These are phyloP conservation scores for Nyssa sinensis DNA, from an alignment of 148 eudicot genomes.

Conservation along the genomic window DNA sequence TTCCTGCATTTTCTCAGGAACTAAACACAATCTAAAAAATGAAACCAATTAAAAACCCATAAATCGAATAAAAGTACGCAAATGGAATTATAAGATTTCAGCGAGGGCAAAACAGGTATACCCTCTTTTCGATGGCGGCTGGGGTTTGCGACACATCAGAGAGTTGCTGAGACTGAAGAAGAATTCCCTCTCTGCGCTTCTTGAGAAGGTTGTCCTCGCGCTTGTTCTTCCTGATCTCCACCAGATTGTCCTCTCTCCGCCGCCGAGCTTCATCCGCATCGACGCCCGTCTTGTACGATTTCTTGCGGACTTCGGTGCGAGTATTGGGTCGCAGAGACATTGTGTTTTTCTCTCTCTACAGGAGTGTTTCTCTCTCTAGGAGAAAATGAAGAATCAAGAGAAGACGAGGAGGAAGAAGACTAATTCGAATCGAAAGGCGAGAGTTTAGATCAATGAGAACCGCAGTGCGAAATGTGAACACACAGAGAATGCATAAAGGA, in stretches of 20 bases:
- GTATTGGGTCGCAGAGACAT: constrained; percentile 81
- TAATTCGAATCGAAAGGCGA: too few species aligned
- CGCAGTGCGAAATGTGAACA: too few species aligned
- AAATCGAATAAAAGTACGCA: constrained; percentile 23
- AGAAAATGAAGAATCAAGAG: not conserved
- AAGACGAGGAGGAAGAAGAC: too few species aligned
- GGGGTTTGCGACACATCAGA: constrained; percentile 52
- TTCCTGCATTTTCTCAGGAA: constrained; percentile 6
- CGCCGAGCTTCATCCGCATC: constrained; percentile 92
- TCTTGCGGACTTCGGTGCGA: constrained; percentile 72
- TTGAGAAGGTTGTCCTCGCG: constrained; percentile 77
- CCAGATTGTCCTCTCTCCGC: constrained; percentile 82
- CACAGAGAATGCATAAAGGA: too few species aligned
- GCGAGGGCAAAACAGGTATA: constrained; percentile 5
- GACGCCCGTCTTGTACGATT: constrained; percentile 79
- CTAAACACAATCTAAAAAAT: constrained; percentile 7
- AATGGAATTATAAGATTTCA: not conserved
- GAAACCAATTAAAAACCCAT: constrained; percentile 1
- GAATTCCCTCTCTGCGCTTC: constrained; percentile 72
- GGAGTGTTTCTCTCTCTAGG: not conserved
- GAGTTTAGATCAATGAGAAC: too few species aligned
- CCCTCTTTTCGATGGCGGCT: constrained; percentile 53
- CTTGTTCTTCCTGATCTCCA: constrained; percentile 92
- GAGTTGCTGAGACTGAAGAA: constrained; percentile 43
- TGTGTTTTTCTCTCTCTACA: constrained; percentile 18